Evolutionary conservation across 495 filamentous ascomycete species (phyloP), one percentile per base, ranked within the genome.

Genomic region (Oidiodendron maius): DNA sequence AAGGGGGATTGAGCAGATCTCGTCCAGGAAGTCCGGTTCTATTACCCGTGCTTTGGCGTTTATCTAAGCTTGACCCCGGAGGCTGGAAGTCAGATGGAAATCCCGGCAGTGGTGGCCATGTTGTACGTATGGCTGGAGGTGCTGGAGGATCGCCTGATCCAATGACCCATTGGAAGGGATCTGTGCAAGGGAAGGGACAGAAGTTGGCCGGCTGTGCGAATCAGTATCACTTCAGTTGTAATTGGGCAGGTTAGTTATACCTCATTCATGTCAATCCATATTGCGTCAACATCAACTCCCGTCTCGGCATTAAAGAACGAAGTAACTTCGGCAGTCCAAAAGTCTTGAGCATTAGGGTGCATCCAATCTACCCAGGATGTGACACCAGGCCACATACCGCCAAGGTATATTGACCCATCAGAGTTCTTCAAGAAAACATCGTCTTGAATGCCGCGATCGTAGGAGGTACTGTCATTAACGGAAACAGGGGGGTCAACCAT

Each of bases 221-320:
- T n/a, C n/a, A n/a, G 89, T 87, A 1, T 68, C 67, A 25, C 73
- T 78, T 21, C 88, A 87, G 51, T 87, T 91, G 58, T 78, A 84
- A 4, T 88, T 88, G 11, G 86, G 51, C 88, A 93, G 74, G 91
- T 91, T 0, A 84, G 89, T 15, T 85, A 81, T 2, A 81, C 81
- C 59, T 91, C 87, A 35, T 82, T 87, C 86, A 90, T 89, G 52
- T 91, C 87, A 40, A 93, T 93, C 89, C 89, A 95, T 32, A 93
- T 77, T 4, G 84, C 90, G 61, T 95, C 89, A 50, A 91, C n/a
- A 89, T 72, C 61, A 55, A 9, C 89, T 53, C 32, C 86, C 79
- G 25, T 75, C 61, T 42, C 75, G 72, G 70, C 77, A 87, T 1
- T 56, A 66, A 2, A 68, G 61, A 48, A 91, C 67, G 64, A 88